These are phyloP conservation scores for Trichophyton equinum DNA, from an alignment of 2,329 filamentous ascomycete genomes.

Conservation along the genomic window DNA sequence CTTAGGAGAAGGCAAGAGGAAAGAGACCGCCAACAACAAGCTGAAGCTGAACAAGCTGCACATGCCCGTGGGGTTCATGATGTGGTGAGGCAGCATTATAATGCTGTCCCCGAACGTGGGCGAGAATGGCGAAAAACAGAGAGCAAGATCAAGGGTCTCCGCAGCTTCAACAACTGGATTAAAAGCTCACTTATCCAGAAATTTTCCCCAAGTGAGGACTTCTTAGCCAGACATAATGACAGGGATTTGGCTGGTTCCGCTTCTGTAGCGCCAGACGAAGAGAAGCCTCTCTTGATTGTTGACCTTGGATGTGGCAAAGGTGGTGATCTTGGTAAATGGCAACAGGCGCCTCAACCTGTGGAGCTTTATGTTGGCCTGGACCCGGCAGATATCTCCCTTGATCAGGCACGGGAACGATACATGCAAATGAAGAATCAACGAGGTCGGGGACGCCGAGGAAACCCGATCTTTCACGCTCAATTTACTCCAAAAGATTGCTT, in stretches of 20 bases:
- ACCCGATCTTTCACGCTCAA: conserved; percentile 64
- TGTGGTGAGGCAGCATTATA: conserved; percentile 88
- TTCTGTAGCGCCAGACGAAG: conserved; percentile 17
- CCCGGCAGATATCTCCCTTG: conserved; percentile 81
- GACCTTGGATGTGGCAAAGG: conserved; percentile 97
- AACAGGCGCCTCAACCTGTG: conserved; percentile 81
- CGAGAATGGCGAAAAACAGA: conserved; percentile 91
- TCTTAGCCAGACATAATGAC: conserved; percentile 41
- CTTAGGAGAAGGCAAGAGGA: conserved; percentile 33
- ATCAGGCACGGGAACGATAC: conserved; percentile 79
- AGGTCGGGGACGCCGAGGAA: conserved; percentile 37
- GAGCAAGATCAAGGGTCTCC: conserved; percentile 85
- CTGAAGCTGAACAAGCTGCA: conserved; percentile 25
- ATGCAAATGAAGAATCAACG: conserved; percentile 51
- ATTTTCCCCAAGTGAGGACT: conserved; percentile 72
- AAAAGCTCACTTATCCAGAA: conserved; percentile 97
- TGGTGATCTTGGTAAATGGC: conserved; percentile 91
- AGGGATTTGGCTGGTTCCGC: conserved; percentile 33
- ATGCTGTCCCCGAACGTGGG: conserved; percentile 83
- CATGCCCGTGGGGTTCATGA: conserved; percentile 56
- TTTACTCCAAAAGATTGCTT: conserved; percentile 92
- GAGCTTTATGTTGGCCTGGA: conserved; percentile 89
- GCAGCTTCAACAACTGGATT: conserved; percentile 97
- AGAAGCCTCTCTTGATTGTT: conserved; percentile 61
- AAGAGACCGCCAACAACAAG: conserved; percentile 30